Conservation (phyloP, 2,329 filamentous ascomycete species). For the Penicillium sp. region DNA sequence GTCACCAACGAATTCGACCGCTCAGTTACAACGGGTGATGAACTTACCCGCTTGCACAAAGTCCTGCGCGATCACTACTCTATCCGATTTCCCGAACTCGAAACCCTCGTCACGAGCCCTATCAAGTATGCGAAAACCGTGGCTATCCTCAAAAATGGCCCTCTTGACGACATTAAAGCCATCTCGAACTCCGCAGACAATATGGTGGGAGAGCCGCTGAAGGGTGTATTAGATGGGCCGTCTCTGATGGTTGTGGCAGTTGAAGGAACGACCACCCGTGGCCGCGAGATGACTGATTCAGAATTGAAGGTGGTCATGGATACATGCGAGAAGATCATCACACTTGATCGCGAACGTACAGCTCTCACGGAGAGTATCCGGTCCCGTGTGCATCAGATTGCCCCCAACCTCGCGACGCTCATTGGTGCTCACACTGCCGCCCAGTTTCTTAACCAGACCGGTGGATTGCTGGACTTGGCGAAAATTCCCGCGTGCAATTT, state of each 20-base stretch:
- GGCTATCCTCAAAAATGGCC: conserved; percentile 87
- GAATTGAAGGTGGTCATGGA: conserved; percentile 73
- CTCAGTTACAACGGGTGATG: conserved; percentile 89
- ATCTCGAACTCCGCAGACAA: conserved; percentile 78
- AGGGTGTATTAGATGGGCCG: conserved; percentile 80
- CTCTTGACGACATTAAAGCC: conserved; percentile 82
- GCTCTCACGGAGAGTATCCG: conserved; percentile 91
- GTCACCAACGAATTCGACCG: conserved; percentile 80
- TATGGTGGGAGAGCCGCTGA: conserved; percentile 71
- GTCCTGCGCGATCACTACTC: conserved; percentile 96
- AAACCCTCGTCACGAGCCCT: conserved; percentile 84
- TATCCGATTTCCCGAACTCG: conserved; percentile 86
- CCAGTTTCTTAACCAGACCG: conserved; percentile 92
- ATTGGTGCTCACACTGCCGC: conserved; percentile 92
- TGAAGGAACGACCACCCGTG: conserved; percentile 87
- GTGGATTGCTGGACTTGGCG: conserved; percentile 82
- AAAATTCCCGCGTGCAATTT: conserved; percentile 95
- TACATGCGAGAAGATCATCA: conserved; percentile 86
- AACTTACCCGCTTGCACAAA: conserved; percentile 92
- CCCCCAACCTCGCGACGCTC: conserved; percentile 86
- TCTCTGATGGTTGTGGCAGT: conserved; percentile 94
- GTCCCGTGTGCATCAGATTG: conserved; percentile 94
- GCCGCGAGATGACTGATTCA: conserved; percentile 70
- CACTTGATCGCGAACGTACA: conserved; percentile 81
- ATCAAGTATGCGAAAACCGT: conserved; percentile 96